A percentile compares a stretch with the other conserved stretches of the same genome.
These are phyloP conservation scores for Penicillium sp. DNA, from an alignment of 2,329 filamentous ascomycete species.

Conservation along the genomic window DNA sequence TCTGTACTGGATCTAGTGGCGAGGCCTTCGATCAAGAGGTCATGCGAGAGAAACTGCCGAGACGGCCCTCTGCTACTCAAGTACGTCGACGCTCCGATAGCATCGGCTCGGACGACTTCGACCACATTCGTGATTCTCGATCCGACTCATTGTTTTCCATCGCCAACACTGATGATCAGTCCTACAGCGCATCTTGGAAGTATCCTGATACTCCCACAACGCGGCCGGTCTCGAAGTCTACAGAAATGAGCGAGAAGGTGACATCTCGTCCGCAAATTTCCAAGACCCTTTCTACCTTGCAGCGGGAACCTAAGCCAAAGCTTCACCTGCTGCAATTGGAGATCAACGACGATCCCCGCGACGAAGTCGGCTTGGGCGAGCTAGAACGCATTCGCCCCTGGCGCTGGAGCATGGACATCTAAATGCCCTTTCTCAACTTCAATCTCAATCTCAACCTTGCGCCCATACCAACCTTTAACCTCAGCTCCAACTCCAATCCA, in stretches of 20 bases:
- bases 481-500: neutral
- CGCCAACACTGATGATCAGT: constrained; percentile 27
- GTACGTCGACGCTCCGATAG: constrained; percentile 12
- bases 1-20: constrained; percentile 9
- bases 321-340: constrained; percentile 38
- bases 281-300: constrained; percentile 33
- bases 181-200: constrained; percentile 28
- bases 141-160: constrained; percentile 34
- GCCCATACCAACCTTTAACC: neutral
- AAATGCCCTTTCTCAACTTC: constrained; percentile 8
- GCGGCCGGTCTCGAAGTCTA: constrained; percentile 38
- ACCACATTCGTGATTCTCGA: constrained; percentile 24
- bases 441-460: neutral
- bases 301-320: constrained; percentile 31
- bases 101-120: constrained; percentile 8
- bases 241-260: constrained; percentile 29
- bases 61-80: constrained; percentile 18
- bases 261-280: constrained; percentile 29
- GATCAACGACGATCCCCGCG: constrained; percentile 32
- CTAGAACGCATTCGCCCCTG: constrained; percentile 37
- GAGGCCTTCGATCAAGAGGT: constrained; percentile 5
- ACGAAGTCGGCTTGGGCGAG: constrained; percentile 32
- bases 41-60: constrained; percentile 13
- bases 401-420: constrained; percentile 47
- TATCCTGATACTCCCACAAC: constrained; percentile 37